Evolutionary conservation across 225 moss, liverwort and hornwort species (phyloP), one percentile per base, ranked within the genome.

Genomic region (Rhytidiadelphus loreus): DNA sequence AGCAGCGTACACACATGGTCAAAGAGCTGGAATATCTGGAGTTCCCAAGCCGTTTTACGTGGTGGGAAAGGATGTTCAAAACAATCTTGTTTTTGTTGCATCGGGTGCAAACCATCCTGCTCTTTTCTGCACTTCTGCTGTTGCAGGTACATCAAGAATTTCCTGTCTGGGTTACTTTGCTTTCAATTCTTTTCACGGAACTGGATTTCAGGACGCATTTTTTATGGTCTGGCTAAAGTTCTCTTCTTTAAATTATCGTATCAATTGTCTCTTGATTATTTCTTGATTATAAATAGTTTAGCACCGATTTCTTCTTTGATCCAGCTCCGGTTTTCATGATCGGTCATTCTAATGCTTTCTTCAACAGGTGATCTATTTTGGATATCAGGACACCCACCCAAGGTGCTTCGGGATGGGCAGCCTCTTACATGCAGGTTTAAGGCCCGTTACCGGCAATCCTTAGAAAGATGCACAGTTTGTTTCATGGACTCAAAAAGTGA

Each of bases 1-100:
- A 81, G 96, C 97, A 85, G 95, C 95, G 76, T 98, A 98, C 68
- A 98, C 98, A 63, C 92, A 95, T 87, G 98, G 98, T 59, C 98
- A 98, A 92, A 89, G 98, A 90, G 95, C 98, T 44, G 92, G 96
- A 87, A 97, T 97, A 64, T 94, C 96, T 86, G 97, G 97, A 52
- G 92, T 92, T 91, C 72, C 95, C n/a, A 94, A 95, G 90, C 93
- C 97, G 69, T 96, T 90, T 82, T 98, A 93, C 88, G 98, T 98
- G 13, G 96, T 96, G 65, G 98, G 98, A 26, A 98, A 98, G 89
- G 97, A 98, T 86, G 90, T 98, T 14, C 84, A 72, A 29, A 93
- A 94, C n/a, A 96, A 97, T 68, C 64, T 66, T 20, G 93, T 98
- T 55, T 97, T 95, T 85, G 97, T 98, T 60, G 97, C 98, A 30